phyloP scores from a whole-genome alignment of 805 yeast species.

The Candida awuae region DNA sequence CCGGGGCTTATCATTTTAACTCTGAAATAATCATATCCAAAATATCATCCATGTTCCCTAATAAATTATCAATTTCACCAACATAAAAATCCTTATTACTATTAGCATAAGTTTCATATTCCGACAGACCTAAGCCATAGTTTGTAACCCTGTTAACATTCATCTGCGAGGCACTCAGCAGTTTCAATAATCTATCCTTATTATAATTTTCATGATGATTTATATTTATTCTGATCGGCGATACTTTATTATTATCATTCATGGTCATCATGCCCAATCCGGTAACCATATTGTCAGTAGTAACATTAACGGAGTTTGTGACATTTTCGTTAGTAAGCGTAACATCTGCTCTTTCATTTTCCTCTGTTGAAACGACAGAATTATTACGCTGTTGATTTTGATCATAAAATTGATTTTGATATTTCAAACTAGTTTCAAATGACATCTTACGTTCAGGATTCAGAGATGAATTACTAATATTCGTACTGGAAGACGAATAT shows the following conservation, averaged over 20 bases:
- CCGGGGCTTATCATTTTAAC: background rate
- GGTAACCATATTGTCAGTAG: conserved; percentile 3
- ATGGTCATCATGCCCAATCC: conserved; percentile 12
- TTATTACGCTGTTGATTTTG: background rate
- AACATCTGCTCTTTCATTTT: conserved; percentile 4
- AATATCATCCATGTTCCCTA: conserved; percentile 5
- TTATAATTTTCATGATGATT: no score
- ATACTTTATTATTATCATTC: conserved; percentile 5
- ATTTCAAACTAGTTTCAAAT: conserved; percentile 1
- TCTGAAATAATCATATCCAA: conserved; percentile 3
- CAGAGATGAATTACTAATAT: background rate
- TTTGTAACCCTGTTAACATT: conserved; percentile 3
- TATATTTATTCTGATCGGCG: conserved; percentile 3
- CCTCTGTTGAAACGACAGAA: conserved; percentile 1
- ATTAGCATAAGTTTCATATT: background rate
- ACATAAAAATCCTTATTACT: conserved; percentile 9
- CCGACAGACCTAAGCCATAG: conserved; percentile 1
- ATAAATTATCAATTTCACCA: conserved; percentile 6
- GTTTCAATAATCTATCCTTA: background rate
- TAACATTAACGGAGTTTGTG: background rate
- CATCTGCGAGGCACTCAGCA: conserved; percentile 1
- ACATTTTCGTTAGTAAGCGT: conserved; percentile 4
- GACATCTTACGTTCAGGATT: conserved; percentile 5
- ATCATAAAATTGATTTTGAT: background rate
- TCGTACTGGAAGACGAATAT: background rate